Evolutionary conservation across 495 filamentous ascomycete genomes (phyloP), one percentile per base, ranked within the genome.

Genomic region (Hyaloscypha finlandica): DNA sequence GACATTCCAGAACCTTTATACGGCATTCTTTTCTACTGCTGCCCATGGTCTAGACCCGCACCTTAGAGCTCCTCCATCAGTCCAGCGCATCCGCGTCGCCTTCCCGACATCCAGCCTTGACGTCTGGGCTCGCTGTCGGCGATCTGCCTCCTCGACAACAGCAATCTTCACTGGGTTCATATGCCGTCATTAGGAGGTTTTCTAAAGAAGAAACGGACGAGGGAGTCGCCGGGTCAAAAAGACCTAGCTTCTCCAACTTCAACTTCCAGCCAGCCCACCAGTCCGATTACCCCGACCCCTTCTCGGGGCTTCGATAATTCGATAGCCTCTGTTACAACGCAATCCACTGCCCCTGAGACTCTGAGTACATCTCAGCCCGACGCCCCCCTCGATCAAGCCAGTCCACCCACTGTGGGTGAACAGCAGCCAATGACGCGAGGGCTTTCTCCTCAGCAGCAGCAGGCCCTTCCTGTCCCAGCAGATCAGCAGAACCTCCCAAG

Each of bases 141-240:
- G 65, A 60, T 20, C 42, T 65, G 22, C 48, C 25, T 19, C 59
- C 60, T 65, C 64, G 69, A 66, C 52, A 59, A 59, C 59, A 66
- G 58, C 45, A 53, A 59, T 66, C 64, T 37, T 22, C 55, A 61
- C 70, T 68, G 56, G 45, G 57, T 71, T 70, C 66, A 64, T 75
- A 93, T 93, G 90, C 90, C 89, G 82, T 85, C 79, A 72, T 83
- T 92, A 80, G 91, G 92, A 69, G 25, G 25, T 25, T 90, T 97
- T 74, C 86, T 99, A 74, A 99, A 97, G 86, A 97, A 97, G 88
- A 93, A 96, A 85, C 88, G 92, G 85, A 96, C 94, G 81, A 97
- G 92, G 88, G 90, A 92, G 77, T 82, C 80, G 63, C 63, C 71
- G 53, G 79, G 82, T 75, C 79, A 79, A 48, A 48, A 85, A 75